phyloP scores from a whole-genome alignment of 768 basidiomycete species.

The Paxillus rubicundulus region DNA sequence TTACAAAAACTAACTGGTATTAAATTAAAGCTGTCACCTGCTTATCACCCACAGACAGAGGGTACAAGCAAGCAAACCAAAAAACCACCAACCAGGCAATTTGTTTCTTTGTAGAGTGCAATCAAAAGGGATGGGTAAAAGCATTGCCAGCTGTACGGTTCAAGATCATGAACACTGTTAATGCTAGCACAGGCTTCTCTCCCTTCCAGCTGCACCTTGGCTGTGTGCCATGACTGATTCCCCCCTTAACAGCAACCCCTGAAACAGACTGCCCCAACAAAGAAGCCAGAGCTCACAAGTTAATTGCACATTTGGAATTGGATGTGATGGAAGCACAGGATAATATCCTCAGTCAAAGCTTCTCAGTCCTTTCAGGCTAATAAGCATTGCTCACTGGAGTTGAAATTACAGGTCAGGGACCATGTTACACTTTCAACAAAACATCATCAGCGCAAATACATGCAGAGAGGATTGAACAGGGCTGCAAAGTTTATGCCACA shows the following conservation, averaged over 20 bases:
- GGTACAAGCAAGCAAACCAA: constrained; percentile 34
- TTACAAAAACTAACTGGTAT: constrained; percentile 22
- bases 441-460: constrained; percentile 28
- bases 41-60: constrained; percentile 40
- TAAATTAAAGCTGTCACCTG: constrained; percentile 30
- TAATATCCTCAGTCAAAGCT: constrained; percentile 22
- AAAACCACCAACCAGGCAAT: constrained; percentile 31
- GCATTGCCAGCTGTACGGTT: no score
- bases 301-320: not conserved
- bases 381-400: constrained; percentile 13
- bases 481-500: no score
- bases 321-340: constrained; percentile 24
- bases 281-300: no score
- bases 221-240: not conserved
- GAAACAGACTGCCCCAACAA: no score
- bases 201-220: constrained; percentile 1
- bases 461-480: no score
- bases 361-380: constrained; percentile 21
- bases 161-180: not conserved
- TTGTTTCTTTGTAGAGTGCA: constrained; percentile 20
- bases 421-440: constrained; percentile 36
- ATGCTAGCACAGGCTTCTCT: not conserved
- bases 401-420: constrained; percentile 29
- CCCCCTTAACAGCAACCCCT: no score
- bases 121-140: constrained; percentile 10